Evolutionary conservation across 2,329 filamentous ascomycete species (phyloP), one percentile per base, ranked within the genome.

Genomic region (Talaromyces albobiverticillius): DNA sequence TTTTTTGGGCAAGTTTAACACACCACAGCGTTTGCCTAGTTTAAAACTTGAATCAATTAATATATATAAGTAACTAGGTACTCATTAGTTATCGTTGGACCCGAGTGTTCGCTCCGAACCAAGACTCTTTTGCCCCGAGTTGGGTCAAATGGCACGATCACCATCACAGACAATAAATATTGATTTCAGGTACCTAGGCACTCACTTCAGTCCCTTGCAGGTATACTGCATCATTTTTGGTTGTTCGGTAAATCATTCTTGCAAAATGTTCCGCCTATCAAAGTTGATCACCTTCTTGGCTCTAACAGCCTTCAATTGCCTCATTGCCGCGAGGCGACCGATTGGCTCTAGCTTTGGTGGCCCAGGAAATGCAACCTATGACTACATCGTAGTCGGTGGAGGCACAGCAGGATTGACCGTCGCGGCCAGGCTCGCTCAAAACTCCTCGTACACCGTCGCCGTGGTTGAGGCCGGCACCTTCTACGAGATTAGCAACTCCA

Each of bases 351-450:
- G 29, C 18, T 51, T 51, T 18, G 48, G 48, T 14, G 29, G 18
- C 4, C 36, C 38, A 1, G 38, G 26, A 22, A 52, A 46, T 52
- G 41, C 38, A n/a, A 53, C 51, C 14, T 53, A 48, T 13, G 68
- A 71, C 52, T 69, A 69, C 26, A 58, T 71, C 14, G 51, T 72
- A 5, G 59, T 71, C 13, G 69, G 69, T 18, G 67, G 69, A 34
- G 70, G 69, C 11, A 70, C 64, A 11, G 60, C 61, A 47, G 69
- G 69, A 11, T 53, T 70, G 8, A 61, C 62, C 2, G 59, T 71
- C n/a, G n/a, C n/a, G n/a, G n/a, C n/a, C n/a, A n/a, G n/a, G n/a
- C n/a, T n/a, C n/a, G n/a, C n/a, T n/a, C n/a, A n/a, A n/a, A n/a
- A n/a, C n/a, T n/a, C n/a, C n/a, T n/a, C n/a, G n/a, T n/a, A n/a